These are phyloP conservation scores for Coix lacrymajobi DNA, from an alignment of 176 grass and related monocot species.

Conservation along the genomic window DNA sequence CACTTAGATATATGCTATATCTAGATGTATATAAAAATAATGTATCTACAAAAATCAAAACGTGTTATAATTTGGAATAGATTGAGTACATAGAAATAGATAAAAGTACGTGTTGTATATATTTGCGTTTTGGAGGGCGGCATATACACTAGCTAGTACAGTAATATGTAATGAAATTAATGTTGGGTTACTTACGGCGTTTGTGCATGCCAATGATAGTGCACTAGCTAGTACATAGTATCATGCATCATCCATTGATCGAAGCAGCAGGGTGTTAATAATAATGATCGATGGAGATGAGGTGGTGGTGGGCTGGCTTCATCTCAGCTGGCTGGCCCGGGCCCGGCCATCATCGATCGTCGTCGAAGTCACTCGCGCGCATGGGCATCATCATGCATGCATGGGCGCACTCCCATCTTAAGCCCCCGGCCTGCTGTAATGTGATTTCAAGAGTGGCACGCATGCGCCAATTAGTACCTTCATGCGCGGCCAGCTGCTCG, in stretches of 20 bases:
- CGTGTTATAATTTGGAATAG: no score
- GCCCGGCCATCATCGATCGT: background rate
- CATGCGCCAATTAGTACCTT: background rate
- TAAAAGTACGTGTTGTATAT: no score
- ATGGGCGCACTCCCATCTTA: background rate
- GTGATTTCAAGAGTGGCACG: background rate
- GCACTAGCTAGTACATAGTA: background rate
- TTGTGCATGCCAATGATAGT: conserved; percentile 15
- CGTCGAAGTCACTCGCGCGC: background rate
- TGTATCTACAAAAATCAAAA: no score
- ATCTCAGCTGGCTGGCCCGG: no score
- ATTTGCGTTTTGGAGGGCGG: no score
- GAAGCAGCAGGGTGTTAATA: background rate
- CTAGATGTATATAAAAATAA: no score
- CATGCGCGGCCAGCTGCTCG: background rate
- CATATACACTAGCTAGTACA: no score
- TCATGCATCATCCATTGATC: background rate
- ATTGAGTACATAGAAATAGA: no score
- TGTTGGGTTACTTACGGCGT: background rate
- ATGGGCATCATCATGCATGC: background rate
- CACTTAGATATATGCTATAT: no score
- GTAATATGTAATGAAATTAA: no score
- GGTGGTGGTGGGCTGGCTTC: background rate
- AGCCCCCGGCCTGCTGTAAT: background rate
- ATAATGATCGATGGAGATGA: background rate